Conservation (phyloP, 768 basidiomycete genomes). For the Tylopilus felleus region DNA sequence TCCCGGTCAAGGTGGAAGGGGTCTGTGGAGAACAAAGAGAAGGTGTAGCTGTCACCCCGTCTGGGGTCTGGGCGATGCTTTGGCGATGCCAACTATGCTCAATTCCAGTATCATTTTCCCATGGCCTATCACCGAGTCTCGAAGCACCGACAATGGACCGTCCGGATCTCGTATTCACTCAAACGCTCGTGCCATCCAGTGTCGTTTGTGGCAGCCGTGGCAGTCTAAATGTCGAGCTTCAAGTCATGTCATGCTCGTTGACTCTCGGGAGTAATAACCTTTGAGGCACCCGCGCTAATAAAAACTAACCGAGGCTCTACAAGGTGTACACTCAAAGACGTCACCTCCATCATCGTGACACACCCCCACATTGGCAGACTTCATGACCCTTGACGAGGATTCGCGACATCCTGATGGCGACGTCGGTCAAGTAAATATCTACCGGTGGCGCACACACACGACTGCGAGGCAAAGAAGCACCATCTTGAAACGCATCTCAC, state of each 20-base stretch:
- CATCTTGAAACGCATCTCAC: background rate
- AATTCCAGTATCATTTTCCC: constrained; percentile 24
- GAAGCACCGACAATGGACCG: no score
- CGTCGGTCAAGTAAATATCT: background rate
- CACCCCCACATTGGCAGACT: background rate
- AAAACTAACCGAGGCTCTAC: background rate
- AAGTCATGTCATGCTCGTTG: background rate
- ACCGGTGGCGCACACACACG: background rate
- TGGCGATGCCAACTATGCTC: constrained; percentile 19
- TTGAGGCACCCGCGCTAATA: no score
- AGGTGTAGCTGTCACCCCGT: background rate
- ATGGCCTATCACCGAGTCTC: background rate
- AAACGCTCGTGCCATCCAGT: no score
- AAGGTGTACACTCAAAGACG: background rate
- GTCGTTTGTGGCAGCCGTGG: no score
- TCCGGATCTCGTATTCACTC: no score
- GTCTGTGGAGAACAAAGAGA: constrained; percentile 1
- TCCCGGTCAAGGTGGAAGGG: background rate
- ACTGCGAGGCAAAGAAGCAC: constrained; percentile 2
- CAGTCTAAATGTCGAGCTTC: background rate
- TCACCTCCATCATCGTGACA: background rate
- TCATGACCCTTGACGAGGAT: background rate
- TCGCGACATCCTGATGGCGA: background rate
- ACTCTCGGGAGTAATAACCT: background rate
- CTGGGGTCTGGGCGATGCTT: constrained; percentile 10